These are phyloP conservation scores for Ophiostoma australiae DNA, from an alignment of 2,329 filamentous ascomycete genomes.

Conservation along the genomic window DNA sequence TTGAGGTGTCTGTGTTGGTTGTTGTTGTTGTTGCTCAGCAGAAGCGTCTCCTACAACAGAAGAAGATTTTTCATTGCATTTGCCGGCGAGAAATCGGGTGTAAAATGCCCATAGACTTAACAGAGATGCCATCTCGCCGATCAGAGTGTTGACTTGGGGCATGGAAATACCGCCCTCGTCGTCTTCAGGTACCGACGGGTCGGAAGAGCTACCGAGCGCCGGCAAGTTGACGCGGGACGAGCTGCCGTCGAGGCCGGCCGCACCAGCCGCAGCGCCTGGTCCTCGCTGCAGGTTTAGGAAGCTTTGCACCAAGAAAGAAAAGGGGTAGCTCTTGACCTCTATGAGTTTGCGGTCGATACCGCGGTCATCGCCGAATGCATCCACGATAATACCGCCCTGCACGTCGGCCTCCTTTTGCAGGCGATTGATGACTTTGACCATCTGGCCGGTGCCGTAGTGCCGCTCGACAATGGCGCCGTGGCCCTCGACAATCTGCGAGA, in stretches of 20 bases:
- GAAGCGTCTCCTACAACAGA: neutral
- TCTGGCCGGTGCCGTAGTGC: slow-evolving; percentile 88
- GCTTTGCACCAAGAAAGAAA: slow-evolving; percentile 93
- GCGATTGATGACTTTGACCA: slow-evolving; percentile 89
- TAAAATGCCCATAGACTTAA: slow-evolving; percentile 90
- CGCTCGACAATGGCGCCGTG: slow-evolving; percentile 87
- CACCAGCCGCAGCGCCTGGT: neutral
- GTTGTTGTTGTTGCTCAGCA: neutral
- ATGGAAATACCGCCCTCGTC: slow-evolving; percentile 95
- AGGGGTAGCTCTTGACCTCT: slow-evolving; percentile 96
- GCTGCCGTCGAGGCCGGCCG: slow-evolving; percentile 39
- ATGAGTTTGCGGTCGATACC: slow-evolving; percentile 79
- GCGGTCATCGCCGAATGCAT: slow-evolving; percentile 91
- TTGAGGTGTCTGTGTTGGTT: neutral
- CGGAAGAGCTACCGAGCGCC: slow-evolving; percentile 49
- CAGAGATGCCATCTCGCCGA: slow-evolving; percentile 89
- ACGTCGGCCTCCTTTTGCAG: slow-evolving; percentile 93
- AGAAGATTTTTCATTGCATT: slow-evolving; percentile 56
- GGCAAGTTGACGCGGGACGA: slow-evolving; percentile 73
- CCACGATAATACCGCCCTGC: slow-evolving; percentile 90
- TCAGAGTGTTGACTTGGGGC: slow-evolving; percentile 85
- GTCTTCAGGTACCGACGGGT: slow-evolving; percentile 50
- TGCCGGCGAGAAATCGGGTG: slow-evolving; percentile 78
- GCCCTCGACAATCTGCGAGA: slow-evolving; percentile 90
- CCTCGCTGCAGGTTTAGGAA: slow-evolving; percentile 50